Base-by-base conservation (phyloP, 2,329 filamentous ascomycete genomes). In the Botrytis porri region DNA sequence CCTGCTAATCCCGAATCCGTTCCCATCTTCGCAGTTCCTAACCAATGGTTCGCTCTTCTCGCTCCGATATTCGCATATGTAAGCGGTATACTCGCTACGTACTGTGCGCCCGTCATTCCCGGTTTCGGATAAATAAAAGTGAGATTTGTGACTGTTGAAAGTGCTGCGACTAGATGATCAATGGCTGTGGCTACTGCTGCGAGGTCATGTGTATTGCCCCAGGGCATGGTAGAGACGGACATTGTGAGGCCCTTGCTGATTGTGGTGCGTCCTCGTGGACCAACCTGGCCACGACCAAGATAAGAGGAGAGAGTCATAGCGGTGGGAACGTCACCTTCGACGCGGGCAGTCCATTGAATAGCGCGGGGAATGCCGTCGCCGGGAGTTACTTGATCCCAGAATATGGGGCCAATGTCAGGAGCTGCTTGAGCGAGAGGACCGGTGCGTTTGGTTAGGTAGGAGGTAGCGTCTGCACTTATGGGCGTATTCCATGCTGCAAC, bases 301-400 rank as follows among this genome's bases (percentile, higher is more conserved):
- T 92, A 91, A 77, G 88, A 86, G 75, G 84, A 86, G 76, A 89
- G 84, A 22, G 76, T 80, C 77, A 80, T 80, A 16, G 77, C 75
- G n/a, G 78, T 75, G 8, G 75, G 75, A 22, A 73, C 69, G 1
- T 78, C 78, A 3, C 78, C 86, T 75, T 91, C 89, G 39, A 91
- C 88, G 75, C 90, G 86, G 61, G 89, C 86, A 16, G 89, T 92
- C 84, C 88, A 92, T 79, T 92, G 90, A 29, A 92, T 83, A 77
- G 90, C 88, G 64, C 90, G 86, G 14, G 86, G 85, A 72, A 89
- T 86, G 39, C 88, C 88, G 76, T 93, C 90, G 3, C 82, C 81
- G 39, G 86, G 85, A 45, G 80, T 82, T 78, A 90, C 86, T 74
- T 89, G 85, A 75, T 90, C 88, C 85, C 86, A 90, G 80, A 86